Base-by-base conservation (phyloP, 1,139 yeast genomes). In the Pichia sp. region DNA sequence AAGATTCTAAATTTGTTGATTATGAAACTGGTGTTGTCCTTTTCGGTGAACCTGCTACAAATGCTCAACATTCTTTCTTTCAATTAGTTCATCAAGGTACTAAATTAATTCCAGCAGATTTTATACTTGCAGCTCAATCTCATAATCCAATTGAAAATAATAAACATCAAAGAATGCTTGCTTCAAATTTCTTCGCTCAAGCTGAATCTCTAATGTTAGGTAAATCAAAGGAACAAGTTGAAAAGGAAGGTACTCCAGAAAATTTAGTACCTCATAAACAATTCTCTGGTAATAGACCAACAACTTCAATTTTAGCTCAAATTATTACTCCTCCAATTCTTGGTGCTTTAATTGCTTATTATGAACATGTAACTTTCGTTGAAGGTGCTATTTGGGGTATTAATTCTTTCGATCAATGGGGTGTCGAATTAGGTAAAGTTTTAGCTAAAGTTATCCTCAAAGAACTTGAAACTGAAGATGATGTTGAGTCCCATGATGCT, bases 371-470 rank as follows among this genome's bases (percentile, higher is more conserved):
- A 45, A 91, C 97, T 31, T 91, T 91, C 68, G 89, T 89, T 47
- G 98, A 91, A 70, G 98, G 98, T 68, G 98, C 98, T 46, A 69
- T 91, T 60, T 91, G 98, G 98, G 91, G 93, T 77, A 89, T 91
- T 72, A 91, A 91, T 78, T 89, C 97, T 15, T 91, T 86, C 62
- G 98, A 91, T 72, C 98, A 91, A 74, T 91, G 97, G 96, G 98
- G 98, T 68, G 98, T 91, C 58, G 98, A 91, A 72, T 83, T 91
- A 59, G 98, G 98, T 64, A 91, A 91, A 73, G 94, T 84, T 41
- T 78, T 91, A 62, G 98, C 98, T 61, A 91, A 91, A 80, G 94
- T 75, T 49, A 91, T 91, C 61, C 93, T 94, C 55, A 74, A 76
- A 57, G 96, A 91, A 69, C 79, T 91, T 62, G 80, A 82, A 52